Evolutionary conservation across 352 stramenopile species (phyloP).

Genomic region (Globisporangium takayamanum): DNA sequence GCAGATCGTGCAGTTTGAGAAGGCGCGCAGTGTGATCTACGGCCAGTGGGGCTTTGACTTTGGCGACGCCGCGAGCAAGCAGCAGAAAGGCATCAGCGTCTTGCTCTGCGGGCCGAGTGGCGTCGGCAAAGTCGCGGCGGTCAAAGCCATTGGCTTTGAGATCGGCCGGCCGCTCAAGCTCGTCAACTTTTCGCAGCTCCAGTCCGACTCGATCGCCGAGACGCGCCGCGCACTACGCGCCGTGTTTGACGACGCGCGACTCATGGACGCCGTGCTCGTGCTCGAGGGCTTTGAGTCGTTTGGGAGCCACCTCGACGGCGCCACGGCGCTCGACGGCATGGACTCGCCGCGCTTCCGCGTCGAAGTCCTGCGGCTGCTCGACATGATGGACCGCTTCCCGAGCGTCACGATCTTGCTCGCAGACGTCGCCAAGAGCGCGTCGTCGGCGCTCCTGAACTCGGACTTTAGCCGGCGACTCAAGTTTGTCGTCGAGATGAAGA

Average conservation of each 20-base stretch:
- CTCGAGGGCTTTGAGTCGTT: slow-evolving; percentile 87
- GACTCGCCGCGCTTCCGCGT: slow-evolving; percentile 71
- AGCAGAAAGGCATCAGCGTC: slow-evolving; percentile 80
- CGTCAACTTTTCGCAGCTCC: slow-evolving; percentile 70
- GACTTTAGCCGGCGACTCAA: slow-evolving; percentile 73
- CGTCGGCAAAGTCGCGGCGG: slow-evolving; percentile 70
- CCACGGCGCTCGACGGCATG: slow-evolving; percentile 44
- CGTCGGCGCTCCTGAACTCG: slow-evolving; percentile 45
- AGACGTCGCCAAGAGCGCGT: slow-evolving; percentile 46
- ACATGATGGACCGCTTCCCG: slow-evolving; percentile 73
- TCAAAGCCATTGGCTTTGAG: slow-evolving; percentile 81
- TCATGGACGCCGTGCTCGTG: slow-evolving; percentile 84
- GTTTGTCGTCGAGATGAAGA: slow-evolving; percentile 84
- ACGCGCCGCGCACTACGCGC: slow-evolving; percentile 66
- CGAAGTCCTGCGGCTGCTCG: slow-evolving; percentile 69
- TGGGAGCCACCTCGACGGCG: slow-evolving; percentile 62
- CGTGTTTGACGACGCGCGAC: slow-evolving; percentile 80
- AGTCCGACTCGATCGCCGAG: slow-evolving; percentile 67
- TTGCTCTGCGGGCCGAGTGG: slow-evolving; percentile 62
- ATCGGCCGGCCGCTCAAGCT: slow-evolving; percentile 78
- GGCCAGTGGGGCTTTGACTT: slow-evolving; percentile 84
- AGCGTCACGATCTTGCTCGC: slow-evolving; percentile 75
- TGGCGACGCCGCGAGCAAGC: slow-evolving; percentile 71
- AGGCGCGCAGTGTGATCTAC: slow-evolving; percentile 81
- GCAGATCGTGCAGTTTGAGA: slow-evolving; percentile 77